Evolutionary conservation across 495 filamentous ascomycete species (phyloP), one percentile per base, ranked within the genome.

Genomic region (Neurospora hispaniola): DNA sequence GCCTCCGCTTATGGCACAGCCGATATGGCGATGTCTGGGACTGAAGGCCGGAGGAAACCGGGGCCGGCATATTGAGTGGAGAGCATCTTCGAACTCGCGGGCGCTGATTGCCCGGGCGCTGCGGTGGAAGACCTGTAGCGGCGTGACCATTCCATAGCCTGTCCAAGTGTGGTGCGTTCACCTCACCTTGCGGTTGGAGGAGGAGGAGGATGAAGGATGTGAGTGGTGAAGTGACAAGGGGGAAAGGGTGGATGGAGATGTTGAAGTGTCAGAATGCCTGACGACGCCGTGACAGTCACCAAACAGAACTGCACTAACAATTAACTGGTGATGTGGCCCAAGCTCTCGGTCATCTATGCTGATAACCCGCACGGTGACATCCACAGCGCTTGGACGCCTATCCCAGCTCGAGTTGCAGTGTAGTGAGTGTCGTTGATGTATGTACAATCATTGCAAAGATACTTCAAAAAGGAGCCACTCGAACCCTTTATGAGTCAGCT

Each of bases 1-100:
- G 18, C 96, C 96, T 8, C 96, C 96, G 79, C 95, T 98, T 68
- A 98, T 83, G 12, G 95, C 95, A 39, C 42, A 75, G 85, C 84
- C 81, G 70, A 84, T 78, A 11, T 43, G 71, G 69, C 81, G 82
- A 41, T 74, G 74, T 4, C 14, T 7, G 40, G 73, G 71, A 11
- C 71, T 69, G n/a, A 77, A 76, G 5, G 74, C 72, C 2, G 42
- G 44, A 9, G 80, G 78, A 74, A 82, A 86, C 3, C 85, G 81
- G 6, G 83, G 83, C 23, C 77, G 73, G 80, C 87, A 89, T 75
- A 84, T 84, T 71, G 83, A 82, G 27, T 80, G 81, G 72, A 91
- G 73, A 38, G 85, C 82, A 46, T 86, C 84, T 54, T 81, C 75
- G 77, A 90, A 91, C 76, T 90, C 87, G 14, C 76, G 59, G 31